Evolutionary conservation across 2,329 filamentous ascomycete species (phyloP), one percentile per base, ranked within the genome.

Genomic region (Microcyclospora tardicrescens): DNA sequence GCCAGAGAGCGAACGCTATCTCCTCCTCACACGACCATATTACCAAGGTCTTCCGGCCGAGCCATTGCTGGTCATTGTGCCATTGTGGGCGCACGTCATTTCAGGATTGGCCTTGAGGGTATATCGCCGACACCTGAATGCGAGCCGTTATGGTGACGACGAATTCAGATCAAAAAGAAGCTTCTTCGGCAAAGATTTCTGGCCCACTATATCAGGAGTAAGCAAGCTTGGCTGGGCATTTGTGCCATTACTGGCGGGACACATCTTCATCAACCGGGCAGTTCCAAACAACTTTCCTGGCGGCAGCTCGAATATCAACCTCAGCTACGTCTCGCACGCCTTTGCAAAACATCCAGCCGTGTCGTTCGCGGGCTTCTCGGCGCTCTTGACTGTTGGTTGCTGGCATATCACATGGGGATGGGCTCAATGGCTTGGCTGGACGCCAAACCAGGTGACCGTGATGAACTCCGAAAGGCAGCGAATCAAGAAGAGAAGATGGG

Each of bases 1-100:
- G 6, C 66, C 79, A 8, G 73, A 77, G 37, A 82, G 82, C 43
- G 87, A 95, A 57, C 78, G 77, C 36, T 93, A 86, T 61, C 77
- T 96, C 35, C 79, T 96, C 47, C 83, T 94, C 60, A 87, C 86
- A 19, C 77, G 89, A 44, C 87, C 93, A 35, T 78, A 91, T 60
- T 96, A 96, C 66, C 89, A 95, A 61, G 87, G 84, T 15, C 72
- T 80, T 2, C 66, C 84, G 12, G 71, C 81, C 37, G 87, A 95
- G 57, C 84, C 85, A 3, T 64, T 93, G 14, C 70, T 96, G 44
- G 75, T 96, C 43, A 77, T 72, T 33, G 60, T 85, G 2, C 86
- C 89, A 2, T 66, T 93, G 15, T 59, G 78, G 41, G 73, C 79
- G 2, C 89, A 96, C 59, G 68, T 95, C 33, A 68, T 73, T 11